A percentile compares a stretch with the other conserved stretches of the same genome.
Conservation (phyloP, 2,329 filamentous ascomycete genomes). For the Botrytis paeoniae region DNA sequence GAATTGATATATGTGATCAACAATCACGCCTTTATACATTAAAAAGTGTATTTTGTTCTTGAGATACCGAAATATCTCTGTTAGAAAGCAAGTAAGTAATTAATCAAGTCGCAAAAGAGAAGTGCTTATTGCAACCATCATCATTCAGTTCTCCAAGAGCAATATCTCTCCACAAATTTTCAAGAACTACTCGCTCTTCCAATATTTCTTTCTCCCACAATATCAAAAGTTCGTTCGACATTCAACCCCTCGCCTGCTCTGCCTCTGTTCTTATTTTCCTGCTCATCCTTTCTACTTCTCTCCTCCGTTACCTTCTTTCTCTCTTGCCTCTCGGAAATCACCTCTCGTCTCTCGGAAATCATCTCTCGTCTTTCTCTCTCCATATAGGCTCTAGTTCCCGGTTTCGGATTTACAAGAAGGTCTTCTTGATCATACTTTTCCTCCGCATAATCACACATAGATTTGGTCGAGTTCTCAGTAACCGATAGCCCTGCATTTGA, state of each 20-base stretch:
- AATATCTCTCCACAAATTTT: not conserved
- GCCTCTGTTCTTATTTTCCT: no score
- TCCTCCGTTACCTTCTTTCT: not conserved
- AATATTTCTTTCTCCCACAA: not conserved
- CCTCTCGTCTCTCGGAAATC: not conserved
- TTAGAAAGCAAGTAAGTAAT: not conserved
- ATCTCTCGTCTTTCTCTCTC: slow-evolving; percentile 26
- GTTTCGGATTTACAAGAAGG: slow-evolving; percentile 5
- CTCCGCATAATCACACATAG: not conserved
- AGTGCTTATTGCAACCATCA: rapidly evolving
- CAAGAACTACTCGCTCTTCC: not conserved
- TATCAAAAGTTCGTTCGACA: not conserved
- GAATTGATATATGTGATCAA: no score
- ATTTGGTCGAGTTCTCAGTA: not conserved
- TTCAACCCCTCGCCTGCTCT: not conserved
- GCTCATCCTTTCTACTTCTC: no score
- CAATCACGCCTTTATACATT: no score
- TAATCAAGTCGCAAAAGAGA: not conserved
- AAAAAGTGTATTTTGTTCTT: no score
- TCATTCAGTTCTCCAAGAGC: not conserved
- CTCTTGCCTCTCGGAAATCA: not conserved
- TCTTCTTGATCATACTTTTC: not conserved
- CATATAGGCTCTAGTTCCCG: slow-evolving; percentile 29
- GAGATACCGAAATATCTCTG: no score
- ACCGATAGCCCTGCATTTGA: not conserved